Base-by-base conservation (phyloP, 345 rosid species). In the Dipteronia sinensis region DNA sequence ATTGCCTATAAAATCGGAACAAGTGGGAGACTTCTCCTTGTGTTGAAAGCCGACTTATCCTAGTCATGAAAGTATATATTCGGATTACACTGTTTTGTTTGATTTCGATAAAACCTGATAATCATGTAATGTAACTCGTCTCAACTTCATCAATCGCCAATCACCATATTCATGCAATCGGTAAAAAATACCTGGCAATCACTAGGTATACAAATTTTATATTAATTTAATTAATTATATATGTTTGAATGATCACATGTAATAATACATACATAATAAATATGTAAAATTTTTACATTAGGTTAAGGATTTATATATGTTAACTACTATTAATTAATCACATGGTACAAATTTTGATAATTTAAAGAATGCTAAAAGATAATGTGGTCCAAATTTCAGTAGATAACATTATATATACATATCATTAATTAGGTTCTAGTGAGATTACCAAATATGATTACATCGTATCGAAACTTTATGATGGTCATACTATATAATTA, bases 341-440 rank as follows among this genome's bases (percentile, higher is more conserved):
- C 20, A 58, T 1, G 13, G 62, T 20, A 10, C 64, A 22, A 20
- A 59, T 59, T 59, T 59, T 20, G 64, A 59, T 59, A 59, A 59
- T n/a, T 59, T 59, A 59, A 22, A 59, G 27, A 59, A 22, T 59
- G 64, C 13, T 22, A 53, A 53, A 53, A 53, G 58, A 53, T 53
- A 59, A 59, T 59, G 64, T 59, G 64, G 27, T 59, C 64, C 64
- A 20, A 59, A 22, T 59, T 20, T 59, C 27, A 53, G 63, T 59
- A 59, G 64, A 59, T 59, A 59, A 59, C 64, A 22, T 59, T 59
- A 10, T 59, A 59, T 58, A 58, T 59, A 22, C 22, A 59, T 59
- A 8, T n/a, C 62, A 56, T 56, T 56, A 56, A 34, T 34, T 34
- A 22, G n/a, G 46, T 0, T 29, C 0, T 63, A 34, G 38, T 74